A percentile compares a stretch with the other conserved stretches of the same genome.
Conservation (phyloP, 164 flowering plant genomes). For the Tetracentron sinense region DNA sequence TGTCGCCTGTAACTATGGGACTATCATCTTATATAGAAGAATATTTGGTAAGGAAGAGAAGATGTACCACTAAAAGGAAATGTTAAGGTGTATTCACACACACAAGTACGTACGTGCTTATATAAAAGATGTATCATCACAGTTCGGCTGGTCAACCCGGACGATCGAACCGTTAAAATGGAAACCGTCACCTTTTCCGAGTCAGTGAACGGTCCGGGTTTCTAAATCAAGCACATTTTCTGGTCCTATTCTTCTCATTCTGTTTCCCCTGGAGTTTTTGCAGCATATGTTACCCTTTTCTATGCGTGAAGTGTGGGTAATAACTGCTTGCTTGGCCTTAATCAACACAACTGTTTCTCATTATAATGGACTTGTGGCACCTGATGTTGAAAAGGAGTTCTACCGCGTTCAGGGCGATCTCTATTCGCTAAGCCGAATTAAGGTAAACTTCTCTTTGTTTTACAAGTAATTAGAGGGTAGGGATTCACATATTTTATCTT, state of each 20-base stretch:
- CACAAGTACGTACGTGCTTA: too few relatives aligned
- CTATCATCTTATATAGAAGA: too few relatives aligned
- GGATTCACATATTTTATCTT: not conserved
- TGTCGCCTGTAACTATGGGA: too few relatives aligned
- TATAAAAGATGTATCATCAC: too few relatives aligned
- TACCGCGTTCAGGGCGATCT: conserved; percentile 87
- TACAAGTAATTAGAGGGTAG: not conserved
- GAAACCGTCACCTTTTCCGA: too few relatives aligned
- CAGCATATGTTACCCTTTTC: conserved; percentile 84
- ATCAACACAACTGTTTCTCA: conserved; percentile 59
- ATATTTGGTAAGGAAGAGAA: too few relatives aligned
- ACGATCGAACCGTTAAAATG: too few relatives aligned
- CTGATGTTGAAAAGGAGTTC: conserved; percentile 89
- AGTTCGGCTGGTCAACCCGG: too few relatives aligned
- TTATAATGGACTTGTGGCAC: conserved; percentile 55
- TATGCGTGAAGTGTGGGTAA: conserved; percentile 94
- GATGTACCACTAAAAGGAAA: too few relatives aligned
- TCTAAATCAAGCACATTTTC: too few relatives aligned
- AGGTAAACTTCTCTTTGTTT: conserved; percentile 43
- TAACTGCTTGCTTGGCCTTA: conserved; percentile 81
- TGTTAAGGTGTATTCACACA: too few relatives aligned
- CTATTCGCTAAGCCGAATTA: conserved; percentile 78
- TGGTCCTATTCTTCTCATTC: conserved; percentile 6
- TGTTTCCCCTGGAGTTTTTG: conserved; percentile 13
- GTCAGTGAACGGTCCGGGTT: too few relatives aligned